phyloP scores from a whole-genome alignment of 345 rosid species.

The Camelina neglecta region DNA sequence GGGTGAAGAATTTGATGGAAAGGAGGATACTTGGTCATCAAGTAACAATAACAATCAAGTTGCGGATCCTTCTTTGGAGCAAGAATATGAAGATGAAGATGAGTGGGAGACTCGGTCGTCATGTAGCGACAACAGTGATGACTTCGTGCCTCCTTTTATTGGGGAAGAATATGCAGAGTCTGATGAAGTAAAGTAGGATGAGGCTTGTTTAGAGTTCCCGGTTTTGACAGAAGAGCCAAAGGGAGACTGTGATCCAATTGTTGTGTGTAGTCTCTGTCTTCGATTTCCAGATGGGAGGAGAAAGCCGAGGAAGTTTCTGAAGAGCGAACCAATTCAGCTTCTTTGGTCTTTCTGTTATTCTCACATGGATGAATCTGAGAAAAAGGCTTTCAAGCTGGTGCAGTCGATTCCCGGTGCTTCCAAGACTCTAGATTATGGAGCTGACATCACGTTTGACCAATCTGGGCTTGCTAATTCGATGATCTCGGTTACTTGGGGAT shows the following conservation, averaged over 20 bases:
- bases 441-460: slow-evolving; percentile 58
- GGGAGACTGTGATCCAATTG: slow-evolving; percentile 52
- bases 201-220: slow-evolving; percentile 46
- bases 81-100: background rate
- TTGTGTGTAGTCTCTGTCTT: slow-evolving; percentile 76
- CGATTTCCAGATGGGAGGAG: slow-evolving; percentile 92
- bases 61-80: background rate
- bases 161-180: background rate
- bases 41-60: background rate
- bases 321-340: slow-evolving; percentile 72
- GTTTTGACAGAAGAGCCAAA: slow-evolving; percentile 78
- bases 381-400: slow-evolving; percentile 63
- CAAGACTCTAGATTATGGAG: slow-evolving; percentile 60
- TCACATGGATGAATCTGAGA: slow-evolving; percentile 52
- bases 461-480: slow-evolving; percentile 78
- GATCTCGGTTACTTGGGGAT: slow-evolving; percentile 76
- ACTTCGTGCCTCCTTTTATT: background rate
- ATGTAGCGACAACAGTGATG: background rate
- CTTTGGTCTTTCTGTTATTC: slow-evolving; percentile 82
- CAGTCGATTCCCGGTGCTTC: slow-evolving; percentile 81
- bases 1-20: slow-evolving; percentile 6
- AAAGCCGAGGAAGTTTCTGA: slow-evolving; percentile 71
- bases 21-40: background rate
- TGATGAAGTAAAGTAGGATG: background rate
- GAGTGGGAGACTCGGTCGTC: background rate